phyloP scores from a whole-genome alignment of 345 rosid species.

The thale cress (Arabidopsis thaliana) region DNA sequence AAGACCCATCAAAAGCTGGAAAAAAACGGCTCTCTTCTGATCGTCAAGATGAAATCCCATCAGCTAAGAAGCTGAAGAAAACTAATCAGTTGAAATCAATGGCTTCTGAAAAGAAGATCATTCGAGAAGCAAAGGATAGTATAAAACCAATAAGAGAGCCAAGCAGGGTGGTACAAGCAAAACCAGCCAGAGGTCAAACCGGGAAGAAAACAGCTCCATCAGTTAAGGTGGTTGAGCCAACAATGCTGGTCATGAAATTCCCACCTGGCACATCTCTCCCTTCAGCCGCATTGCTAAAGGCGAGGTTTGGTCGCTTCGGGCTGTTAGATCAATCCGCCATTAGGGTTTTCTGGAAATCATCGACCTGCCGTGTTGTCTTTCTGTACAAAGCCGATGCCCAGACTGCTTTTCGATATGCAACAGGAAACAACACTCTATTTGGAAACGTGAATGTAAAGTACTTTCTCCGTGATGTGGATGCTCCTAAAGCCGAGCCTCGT shows the following conservation, averaged over 20 bases:
- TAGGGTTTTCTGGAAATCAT: conserved; percentile 93
- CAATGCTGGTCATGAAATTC: conserved; percentile 98
- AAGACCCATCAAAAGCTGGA: conserved; percentile 71
- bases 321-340: conserved; percentile 83
- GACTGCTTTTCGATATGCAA: conserved; percentile 79
- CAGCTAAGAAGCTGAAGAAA: conserved; percentile 78
- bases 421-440: conserved; percentile 67
- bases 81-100: conserved; percentile 58
- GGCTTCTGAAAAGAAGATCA: conserved; percentile 68
- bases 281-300: conserved; percentile 84
- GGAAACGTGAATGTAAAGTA: conserved; percentile 77
- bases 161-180: conserved; percentile 43
- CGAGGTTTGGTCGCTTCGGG: conserved; percentile 94
- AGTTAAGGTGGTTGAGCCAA: conserved; percentile 73
- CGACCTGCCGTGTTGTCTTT: conserved; percentile 89
- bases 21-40: conserved; percentile 81
- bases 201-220: conserved; percentile 57
- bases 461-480: conserved; percentile 71
- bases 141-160: conserved; percentile 54
- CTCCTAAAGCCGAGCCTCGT: conserved; percentile 59
- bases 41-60: conserved; percentile 78
- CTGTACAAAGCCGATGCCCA: conserved; percentile 81
- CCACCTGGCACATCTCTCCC: conserved; percentile 91
- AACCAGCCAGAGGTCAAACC: conserved; percentile 50
- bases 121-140: conserved; percentile 52